Base-by-base conservation (phyloP, 2,329 filamentous ascomycete genomes). In the Xylaria sp. region DNA sequence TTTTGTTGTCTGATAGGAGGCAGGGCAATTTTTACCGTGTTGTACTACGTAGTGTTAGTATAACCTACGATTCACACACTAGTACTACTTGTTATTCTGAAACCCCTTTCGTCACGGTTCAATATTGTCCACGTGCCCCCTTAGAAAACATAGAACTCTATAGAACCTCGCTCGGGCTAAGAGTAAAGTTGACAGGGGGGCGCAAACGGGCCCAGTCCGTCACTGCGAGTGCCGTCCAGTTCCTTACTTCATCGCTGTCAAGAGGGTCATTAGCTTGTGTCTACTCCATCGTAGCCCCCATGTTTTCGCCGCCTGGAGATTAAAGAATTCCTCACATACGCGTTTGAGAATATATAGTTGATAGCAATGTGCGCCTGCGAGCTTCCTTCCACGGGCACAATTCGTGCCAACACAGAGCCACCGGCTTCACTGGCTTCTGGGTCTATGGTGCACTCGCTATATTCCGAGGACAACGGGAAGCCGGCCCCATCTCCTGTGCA, bases 201-300 rank as follows among this genome's bases (percentile, higher is more conserved):
- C 54, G 54, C 33, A 48, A n/a, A 11, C 62, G 62, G 2, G 62
- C 62, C 62, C 62, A 64, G 41, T 64, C 62, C 6, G 54, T 58
- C 10, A 64, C 58, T 4, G 59, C 62, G 4, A 38, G 21, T 13
- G 54, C 62, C 1, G 62, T 56, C 23, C 41, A 58, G 6, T 64
- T 62, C 23, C 23, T 57, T 3, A 1, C 23, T 4, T 40, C 44
- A n/a, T 31, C 35, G 15, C 58, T 64, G 17, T 47, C 4, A n/a
- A 19, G 13, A 13, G 5, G 8, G 13, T n/a, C 3, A 6, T 63
- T 15, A 60, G 40, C 23, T 33, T 11, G 33, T n/a, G 9, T 13
- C 21, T 7, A 35, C 11, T n/a, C 1, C 3, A 25, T 17, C 21
- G 10, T n/a, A 21, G 9, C 17, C 31, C 5, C 31, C n/a, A 8